Base-by-base conservation (phyloP, 176 grass and related monocot species). In the Carex myosuroides region DNA sequence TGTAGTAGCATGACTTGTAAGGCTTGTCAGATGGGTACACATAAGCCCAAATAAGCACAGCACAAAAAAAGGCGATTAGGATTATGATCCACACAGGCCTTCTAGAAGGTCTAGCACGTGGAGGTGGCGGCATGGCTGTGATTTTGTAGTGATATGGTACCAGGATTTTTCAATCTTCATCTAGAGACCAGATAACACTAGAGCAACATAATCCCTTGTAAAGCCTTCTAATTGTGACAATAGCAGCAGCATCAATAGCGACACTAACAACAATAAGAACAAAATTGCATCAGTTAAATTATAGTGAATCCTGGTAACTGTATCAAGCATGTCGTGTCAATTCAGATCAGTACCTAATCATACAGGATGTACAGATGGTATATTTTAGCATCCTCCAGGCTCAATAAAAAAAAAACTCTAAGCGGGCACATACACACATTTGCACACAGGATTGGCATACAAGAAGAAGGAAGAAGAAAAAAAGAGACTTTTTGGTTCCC, bases 1-100 rank as follows among this genome's bases (percentile, higher is more conserved):
- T 84, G 83, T 99, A 82, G 37, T 82, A 94, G 85, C 97, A 99
- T 58, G 87, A 17, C 39, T 83, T 90, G 84, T 89, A 86, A 58
- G 85, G 91, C 13, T 74, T 93, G 58, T 83, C 64, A 66, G 93
- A 92, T 67, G 86, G 92, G 83, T 90, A 94, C 35, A 94, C 76
- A 84, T 92, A 99, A n/a, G 78, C 84, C 81, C 85, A 90, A 44
- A 87, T 85, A 60, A 85, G 83, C 70, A 84, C 35, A 21, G 84
- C 81, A 66, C 97, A 92, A 20, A 96, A 85, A 89, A 99, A 87
- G 68, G 84, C 63, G 64, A 94, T 29, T 86, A 99, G 87, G 60
- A 90, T 14, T 7, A 99, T 55, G 42, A 91, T 86, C 93, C 91
- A 92, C 26, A 94, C 65, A 75, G 97, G 97, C 85, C 87, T 94